Base-by-base conservation (phyloP, 2,329 filamentous ascomycete genomes). In the Nemania sp. region DNA sequence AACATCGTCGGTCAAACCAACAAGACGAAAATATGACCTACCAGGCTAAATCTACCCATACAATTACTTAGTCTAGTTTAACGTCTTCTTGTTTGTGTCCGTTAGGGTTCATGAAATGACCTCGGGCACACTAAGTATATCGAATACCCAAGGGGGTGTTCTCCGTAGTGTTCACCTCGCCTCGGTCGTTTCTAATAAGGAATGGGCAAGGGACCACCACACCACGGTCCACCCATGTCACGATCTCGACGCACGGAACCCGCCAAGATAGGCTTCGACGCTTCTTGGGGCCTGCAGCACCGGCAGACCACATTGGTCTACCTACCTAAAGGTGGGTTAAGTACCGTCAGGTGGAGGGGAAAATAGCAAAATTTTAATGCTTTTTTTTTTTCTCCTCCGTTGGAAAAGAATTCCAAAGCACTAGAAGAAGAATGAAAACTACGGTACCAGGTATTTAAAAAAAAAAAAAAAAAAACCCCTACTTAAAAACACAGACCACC, bases 251-350 rank as follows among this genome's bases (percentile, higher is more conserved):
- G 52, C 21, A 32, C 43, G 25, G 35, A 54, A 50, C 48, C 50
- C 42, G 59, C 54, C 59, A 58, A 58, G 59, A 49, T 29, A n/a
- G 10, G 11, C 43, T 35, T 51, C 45, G 37, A 58, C 46, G 37
- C 49, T 50, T 13, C 35, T 43, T 54, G 32, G 45, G 37, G 37
- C 25, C 49, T 57, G 59, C 54, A 61, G 48, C 37, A 42, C 25
- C 53, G 53, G 49, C 32, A 54, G 50, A 51, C 57, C 13, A n/a
- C 43, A 61, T 45, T 49, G 37, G 45, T 40, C 17, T 20, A 3
- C n/a, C 34, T 35, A 20, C n/a, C 2, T 29, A 37, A 10, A 2
- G 25, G 39, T 17, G 20, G 32, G 47, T n/a, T 50, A 50, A n/a
- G 17, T 50, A 37, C 32, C 10, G 18, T 37, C 35, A 12, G 11